Conservation (phyloP, 1,139 yeast species). For the Candida frijolesensis region DNA sequence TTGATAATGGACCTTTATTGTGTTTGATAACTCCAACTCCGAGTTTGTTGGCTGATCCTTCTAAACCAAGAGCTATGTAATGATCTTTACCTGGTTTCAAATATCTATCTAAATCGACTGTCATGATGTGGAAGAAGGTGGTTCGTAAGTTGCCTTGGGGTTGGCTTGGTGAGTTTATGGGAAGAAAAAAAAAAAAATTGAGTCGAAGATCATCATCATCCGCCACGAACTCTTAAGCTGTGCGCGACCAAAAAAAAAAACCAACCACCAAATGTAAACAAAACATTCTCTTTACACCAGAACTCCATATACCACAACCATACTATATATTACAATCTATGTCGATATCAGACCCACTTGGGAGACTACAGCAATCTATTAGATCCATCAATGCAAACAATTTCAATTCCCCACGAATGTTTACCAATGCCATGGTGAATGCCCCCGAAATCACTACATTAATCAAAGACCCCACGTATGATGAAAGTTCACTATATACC, state of each 20-base stretch:
- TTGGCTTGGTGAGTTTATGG: too few species aligned
- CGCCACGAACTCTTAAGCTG: too few species aligned
- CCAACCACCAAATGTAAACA: constrained; percentile 11
- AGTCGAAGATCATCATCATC: too few species aligned
- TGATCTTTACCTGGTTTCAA: constrained; percentile 46
- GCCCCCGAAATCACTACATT: constrained; percentile 60
- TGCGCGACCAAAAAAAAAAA: neutral
- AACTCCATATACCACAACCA: neutral
- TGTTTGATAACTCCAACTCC: constrained; percentile 94
- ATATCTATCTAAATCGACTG: constrained; percentile 42
- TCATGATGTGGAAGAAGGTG: constrained; percentile 16
- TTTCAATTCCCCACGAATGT: constrained; percentile 59
- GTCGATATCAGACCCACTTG: constrained; percentile 26
- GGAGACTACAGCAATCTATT: constrained; percentile 25
- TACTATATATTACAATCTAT: constrained; percentile 15
- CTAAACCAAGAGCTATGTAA: constrained; percentile 84
- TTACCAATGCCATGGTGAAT: constrained; percentile 62
- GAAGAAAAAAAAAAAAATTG: too few species aligned
- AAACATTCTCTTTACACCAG: neutral
- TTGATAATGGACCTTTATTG: constrained; percentile 50
- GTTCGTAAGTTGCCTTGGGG: neutral
- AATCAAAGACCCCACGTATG: constrained; percentile 59
- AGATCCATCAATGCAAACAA: constrained; percentile 30
- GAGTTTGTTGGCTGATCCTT: constrained; percentile 94
- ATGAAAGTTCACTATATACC: constrained; percentile 54